phyloP scores from a whole-genome alignment of 2,329 filamentous ascomycete species.

The Whalleya microplaca region DNA sequence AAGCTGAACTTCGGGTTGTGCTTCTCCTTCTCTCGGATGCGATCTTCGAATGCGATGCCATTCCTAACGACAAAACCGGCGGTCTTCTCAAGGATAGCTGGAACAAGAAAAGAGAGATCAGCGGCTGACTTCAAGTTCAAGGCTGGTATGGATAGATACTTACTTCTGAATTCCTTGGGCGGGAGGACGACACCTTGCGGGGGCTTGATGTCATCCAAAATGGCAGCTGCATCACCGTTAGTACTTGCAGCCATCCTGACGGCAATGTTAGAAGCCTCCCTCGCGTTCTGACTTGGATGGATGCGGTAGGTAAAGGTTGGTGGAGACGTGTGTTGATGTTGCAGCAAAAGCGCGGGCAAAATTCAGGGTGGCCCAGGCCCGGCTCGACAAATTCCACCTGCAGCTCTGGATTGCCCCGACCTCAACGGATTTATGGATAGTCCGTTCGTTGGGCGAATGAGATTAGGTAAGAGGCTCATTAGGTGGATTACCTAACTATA shows the following conservation, averaged over 20 bases:
- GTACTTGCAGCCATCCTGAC: slow-evolving; percentile 45
- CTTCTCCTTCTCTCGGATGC: slow-evolving; percentile 82
- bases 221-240: slow-evolving; percentile 57
- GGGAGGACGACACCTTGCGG: slow-evolving; percentile 85
- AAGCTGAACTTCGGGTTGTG: slow-evolving; percentile 92
- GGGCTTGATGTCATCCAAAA: slow-evolving; percentile 72
- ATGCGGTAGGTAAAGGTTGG: slow-evolving; percentile 16
- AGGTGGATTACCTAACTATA: too few species aligned
- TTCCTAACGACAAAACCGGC: slow-evolving; percentile 84
- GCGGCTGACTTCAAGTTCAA: slow-evolving; percentile 48
- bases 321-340: slow-evolving; percentile 25
- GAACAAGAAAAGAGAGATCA: not conserved
- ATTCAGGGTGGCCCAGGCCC: not conserved
- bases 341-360: slow-evolving; percentile 26
- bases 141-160: slow-evolving; percentile 8
- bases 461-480: not conserved
- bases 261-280: slow-evolving; percentile 34
- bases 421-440: slow-evolving; percentile 14
- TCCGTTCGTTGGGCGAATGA: slow-evolving; percentile 11
- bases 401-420: not conserved
- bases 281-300: slow-evolving; percentile 20
- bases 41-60: slow-evolving; percentile 73
- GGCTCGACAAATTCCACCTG: slow-evolving; percentile 1
- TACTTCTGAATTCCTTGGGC: slow-evolving; percentile 80
- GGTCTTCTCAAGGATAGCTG: slow-evolving; percentile 80